A percentile compares a stretch with the other conserved stretches of the same genome.
These are phyloP conservation scores for Triticum timopheevii DNA, from an alignment of 176 grass and related monocot genomes.

Conservation along the genomic window DNA sequence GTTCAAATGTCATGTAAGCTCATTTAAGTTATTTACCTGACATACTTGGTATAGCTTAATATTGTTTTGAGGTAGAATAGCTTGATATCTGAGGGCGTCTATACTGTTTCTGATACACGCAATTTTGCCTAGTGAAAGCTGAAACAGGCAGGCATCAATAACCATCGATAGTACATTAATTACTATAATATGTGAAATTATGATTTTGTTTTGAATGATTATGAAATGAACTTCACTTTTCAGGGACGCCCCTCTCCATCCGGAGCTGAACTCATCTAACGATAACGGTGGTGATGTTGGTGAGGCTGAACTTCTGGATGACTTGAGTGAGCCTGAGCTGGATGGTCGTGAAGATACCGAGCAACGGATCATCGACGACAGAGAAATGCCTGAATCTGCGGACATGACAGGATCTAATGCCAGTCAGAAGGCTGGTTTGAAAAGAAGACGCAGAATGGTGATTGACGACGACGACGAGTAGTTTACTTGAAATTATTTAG, in stretches of 20 bases:
- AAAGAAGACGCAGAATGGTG: constrained; percentile 64
- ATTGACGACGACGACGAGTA: constrained; percentile 54
- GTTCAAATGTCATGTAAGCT: constrained; percentile 39
- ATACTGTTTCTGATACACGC: neutral
- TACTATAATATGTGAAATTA: too few relatives aligned
- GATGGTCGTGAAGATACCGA: constrained; percentile 19
- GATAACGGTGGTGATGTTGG: constrained; percentile 25
- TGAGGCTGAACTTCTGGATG: constrained; percentile 48
- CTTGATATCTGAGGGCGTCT: neutral
- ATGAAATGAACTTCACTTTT: neutral
- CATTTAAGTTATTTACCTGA: neutral
- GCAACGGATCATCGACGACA: constrained; percentile 6
- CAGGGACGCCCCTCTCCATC: constrained; percentile 29
- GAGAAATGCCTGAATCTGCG: constrained; percentile 37
- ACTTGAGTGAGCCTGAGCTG: constrained; percentile 41
- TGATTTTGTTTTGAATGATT: too few relatives aligned
- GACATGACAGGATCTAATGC: neutral
- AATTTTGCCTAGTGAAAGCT: constrained; percentile 4
- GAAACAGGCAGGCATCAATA: neutral
- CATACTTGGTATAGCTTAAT: neutral
- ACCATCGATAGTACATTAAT: neutral
- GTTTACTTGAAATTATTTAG: neutral
- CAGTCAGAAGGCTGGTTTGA: constrained; percentile 31
- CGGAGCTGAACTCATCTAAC: constrained; percentile 7
- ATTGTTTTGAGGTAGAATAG: neutral